Evolutionary conservation across 2,329 filamentous ascomycete genomes (phyloP).

Genomic region (Fonsecaea pugnacius): DNA sequence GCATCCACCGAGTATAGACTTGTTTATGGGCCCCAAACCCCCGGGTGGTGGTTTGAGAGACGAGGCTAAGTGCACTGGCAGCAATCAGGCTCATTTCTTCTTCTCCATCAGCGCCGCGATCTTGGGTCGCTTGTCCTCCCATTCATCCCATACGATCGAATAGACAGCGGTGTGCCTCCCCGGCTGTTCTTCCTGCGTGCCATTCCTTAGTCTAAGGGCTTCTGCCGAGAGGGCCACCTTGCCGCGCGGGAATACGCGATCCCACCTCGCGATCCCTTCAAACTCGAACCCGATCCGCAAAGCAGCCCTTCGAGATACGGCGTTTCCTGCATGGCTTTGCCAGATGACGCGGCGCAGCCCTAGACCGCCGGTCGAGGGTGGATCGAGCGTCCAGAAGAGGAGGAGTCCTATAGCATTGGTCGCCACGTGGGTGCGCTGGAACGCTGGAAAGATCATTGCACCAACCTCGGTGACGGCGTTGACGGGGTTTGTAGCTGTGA

Average conservation of each 20-base stretch:
- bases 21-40: too few relatives aligned
- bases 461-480: constrained; percentile 13
- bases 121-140: constrained; percentile 10
- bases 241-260: constrained; percentile 6
- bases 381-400: constrained; percentile 9
- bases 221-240: background rate
- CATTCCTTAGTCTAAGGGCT: constrained; percentile 2
- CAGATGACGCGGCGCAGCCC: constrained; percentile 7
- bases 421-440: constrained; percentile 12
- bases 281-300: constrained; percentile 14
- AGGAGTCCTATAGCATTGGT: constrained; percentile 6
- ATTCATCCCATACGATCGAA: constrained; percentile 14
- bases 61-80: background rate
- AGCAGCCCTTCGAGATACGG: background rate
- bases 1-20: too few relatives aligned
- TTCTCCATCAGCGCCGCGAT: constrained; percentile 1
- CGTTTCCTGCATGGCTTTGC: constrained; percentile 4
- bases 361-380: constrained; percentile 9
- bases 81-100: background rate
- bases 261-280: constrained; percentile 13
- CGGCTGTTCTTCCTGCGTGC: background rate
- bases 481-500: background rate
- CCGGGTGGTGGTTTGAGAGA: too few relatives aligned
- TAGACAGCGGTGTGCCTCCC: constrained; percentile 5
- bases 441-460: constrained; percentile 11